A percentile compares a stretch with the other conserved stretches of the same genome.
phyloP scores from a whole-genome alignment of 768 basidiomycete species.

The Calocera viscosa region DNA sequence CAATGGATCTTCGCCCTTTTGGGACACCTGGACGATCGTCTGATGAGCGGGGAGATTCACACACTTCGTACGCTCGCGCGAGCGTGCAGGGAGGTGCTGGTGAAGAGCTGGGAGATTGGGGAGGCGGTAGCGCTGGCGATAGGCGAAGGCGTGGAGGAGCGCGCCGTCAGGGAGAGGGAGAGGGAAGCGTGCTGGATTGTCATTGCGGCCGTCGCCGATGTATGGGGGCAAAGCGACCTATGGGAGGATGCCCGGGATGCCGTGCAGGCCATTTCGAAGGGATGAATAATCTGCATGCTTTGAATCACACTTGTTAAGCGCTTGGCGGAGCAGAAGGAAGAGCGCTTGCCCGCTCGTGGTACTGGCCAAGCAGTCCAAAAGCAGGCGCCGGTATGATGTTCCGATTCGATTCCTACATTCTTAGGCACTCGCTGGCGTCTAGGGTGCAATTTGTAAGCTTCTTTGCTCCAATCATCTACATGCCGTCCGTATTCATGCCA shows the following conservation, averaged over 20 bases:
- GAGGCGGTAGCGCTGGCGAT: not conserved
- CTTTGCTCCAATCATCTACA: too few relatives aligned
- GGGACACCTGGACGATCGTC: conserved; percentile 50
- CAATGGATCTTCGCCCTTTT: conserved; percentile 71
- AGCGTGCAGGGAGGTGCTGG: conserved; percentile 45
- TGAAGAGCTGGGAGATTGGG: not conserved
- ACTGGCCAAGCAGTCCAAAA: not conserved
- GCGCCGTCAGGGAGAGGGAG: conserved; percentile 29
- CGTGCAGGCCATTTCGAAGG: not conserved
- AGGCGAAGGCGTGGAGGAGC: conserved; percentile 11
- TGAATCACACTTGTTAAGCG: not conserved
- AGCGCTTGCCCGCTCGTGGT: not conserved
- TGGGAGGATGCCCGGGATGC: conserved; percentile 55
- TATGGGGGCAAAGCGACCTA: conserved; percentile 71
- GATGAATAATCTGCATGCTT: not conserved
- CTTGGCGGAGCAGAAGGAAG: not conserved
- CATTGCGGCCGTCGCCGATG: conserved; percentile 45
- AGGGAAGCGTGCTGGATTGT: conserved; percentile 57
- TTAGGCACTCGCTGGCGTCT: not conserved
- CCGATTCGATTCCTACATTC: not conserved
- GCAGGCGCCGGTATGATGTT: not conserved
- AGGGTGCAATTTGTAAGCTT: not conserved
- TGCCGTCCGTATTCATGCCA: not conserved
- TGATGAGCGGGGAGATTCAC: conserved; percentile 65
- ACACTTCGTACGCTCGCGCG: conserved; percentile 63